Evolutionary conservation across 306 rosid genomes (phyloP).

Genomic region (Gillenia trifoliata): DNA sequence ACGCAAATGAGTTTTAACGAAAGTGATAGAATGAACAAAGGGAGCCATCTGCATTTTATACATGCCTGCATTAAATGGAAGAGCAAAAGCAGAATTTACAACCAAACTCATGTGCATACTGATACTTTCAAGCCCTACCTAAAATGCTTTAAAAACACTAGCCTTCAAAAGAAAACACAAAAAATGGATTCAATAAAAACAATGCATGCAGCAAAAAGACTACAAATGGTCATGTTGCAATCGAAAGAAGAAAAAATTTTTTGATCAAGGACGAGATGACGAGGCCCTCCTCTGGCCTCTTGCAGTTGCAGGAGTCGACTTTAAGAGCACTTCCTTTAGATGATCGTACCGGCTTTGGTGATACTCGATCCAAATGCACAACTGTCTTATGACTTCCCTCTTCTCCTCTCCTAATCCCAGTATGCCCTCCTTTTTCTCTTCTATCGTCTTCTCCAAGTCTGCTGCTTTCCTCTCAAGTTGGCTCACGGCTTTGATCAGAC

Average conservation of each 20-base stretch:
- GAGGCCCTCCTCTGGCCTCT: constrained; percentile 58
- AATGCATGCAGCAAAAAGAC: constrained; percentile 14
- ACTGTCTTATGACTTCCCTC: constrained; percentile 89
- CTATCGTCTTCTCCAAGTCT: constrained; percentile 58
- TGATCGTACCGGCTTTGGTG: constrained; percentile 65
- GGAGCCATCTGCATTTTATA: background rate
- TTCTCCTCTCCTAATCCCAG: constrained; percentile 81
- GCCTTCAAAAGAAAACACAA: background rate
- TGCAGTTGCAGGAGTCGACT: constrained; percentile 29
- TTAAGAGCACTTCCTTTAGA: constrained; percentile 64
- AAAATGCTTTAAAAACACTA: constrained; percentile 12
- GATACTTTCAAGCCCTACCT: constrained; percentile 1
- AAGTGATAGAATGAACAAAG: too few species aligned
- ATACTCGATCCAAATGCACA: constrained; percentile 89
- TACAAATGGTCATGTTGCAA: constrained; percentile 20
- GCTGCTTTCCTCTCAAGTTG: constrained; percentile 57
- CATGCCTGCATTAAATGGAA: background rate
- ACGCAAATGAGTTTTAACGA: too few species aligned
- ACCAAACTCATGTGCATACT: constrained; percentile 14
- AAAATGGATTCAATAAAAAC: constrained; percentile 21
- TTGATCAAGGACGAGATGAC: constrained; percentile 6
- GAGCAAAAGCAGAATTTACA: background rate
- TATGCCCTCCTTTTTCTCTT: constrained; percentile 62
- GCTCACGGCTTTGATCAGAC: constrained; percentile 41
- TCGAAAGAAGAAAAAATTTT: background rate